Evolutionary conservation across 2,329 filamentous ascomycete species (phyloP).

Genomic region (Aspergillus sp.): DNA sequence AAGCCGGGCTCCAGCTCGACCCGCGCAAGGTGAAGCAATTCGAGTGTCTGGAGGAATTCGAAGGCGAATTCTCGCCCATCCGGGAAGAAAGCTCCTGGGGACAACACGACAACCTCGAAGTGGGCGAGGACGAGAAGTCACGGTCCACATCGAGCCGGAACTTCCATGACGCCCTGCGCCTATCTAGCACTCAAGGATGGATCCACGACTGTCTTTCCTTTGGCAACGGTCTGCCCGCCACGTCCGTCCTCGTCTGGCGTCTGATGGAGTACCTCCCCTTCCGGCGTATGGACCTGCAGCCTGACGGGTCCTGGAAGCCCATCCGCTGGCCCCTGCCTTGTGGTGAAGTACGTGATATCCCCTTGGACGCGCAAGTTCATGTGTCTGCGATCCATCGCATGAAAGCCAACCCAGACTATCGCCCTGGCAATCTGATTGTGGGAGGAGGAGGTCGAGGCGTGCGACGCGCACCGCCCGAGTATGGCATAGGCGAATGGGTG

Average conservation of each 20-base stretch:
- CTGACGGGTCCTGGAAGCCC: constrained; percentile 67
- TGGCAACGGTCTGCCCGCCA: constrained; percentile 47
- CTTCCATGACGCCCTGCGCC: constrained; percentile 54
- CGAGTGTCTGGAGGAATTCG: constrained; percentile 49
- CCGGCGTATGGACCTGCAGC: constrained; percentile 66
- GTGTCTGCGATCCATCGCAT: constrained; percentile 66
- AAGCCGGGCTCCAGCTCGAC: constrained; percentile 64
- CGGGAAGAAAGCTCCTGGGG: constrained; percentile 9
- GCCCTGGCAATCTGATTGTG: constrained; percentile 71
- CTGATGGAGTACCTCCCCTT: constrained; percentile 78
- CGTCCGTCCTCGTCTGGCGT: constrained; percentile 60
- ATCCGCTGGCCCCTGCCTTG: constrained; percentile 73
- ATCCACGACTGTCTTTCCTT: constrained; percentile 67
- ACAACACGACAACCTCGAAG: constrained; percentile 4
- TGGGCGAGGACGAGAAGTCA: constrained; percentile 12
- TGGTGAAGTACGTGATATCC: constrained; percentile 71
- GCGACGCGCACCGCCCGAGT: constrained; percentile 50
- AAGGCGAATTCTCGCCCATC: constrained; percentile 29
- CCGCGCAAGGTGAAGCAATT: constrained; percentile 57
- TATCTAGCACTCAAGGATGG: constrained; percentile 44
- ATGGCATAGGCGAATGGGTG: constrained; percentile 66
- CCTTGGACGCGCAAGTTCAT: constrained; percentile 61
- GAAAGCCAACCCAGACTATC: constrained; percentile 54
- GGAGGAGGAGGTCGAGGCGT: constrained; percentile 69
- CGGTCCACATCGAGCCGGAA: constrained; percentile 21